These are phyloP conservation scores for Epichloe aotearoae DNA, from an alignment of 2,329 filamentous ascomycete species.

Conservation along the genomic window DNA sequence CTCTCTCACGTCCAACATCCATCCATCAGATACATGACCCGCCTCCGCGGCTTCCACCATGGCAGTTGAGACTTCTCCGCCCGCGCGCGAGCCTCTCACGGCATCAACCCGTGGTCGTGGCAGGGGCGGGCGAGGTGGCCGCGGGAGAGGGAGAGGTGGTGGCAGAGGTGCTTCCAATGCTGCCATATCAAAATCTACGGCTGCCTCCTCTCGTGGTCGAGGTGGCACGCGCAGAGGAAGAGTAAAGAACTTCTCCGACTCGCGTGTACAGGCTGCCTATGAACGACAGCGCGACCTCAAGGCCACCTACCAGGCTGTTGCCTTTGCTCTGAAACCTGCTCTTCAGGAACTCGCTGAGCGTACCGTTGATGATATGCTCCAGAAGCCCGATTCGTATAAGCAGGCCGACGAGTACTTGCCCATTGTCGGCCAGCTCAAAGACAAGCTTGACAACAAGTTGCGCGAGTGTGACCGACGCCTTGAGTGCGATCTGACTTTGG, in stretches of 20 bases:
- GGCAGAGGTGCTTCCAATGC: conserved; percentile 17
- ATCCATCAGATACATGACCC: conserved; percentile 18
- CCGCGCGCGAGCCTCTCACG: conserved; percentile 20
- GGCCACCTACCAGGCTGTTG: conserved; percentile 48
- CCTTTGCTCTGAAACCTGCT: conserved; percentile 48
- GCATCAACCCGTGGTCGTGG: conserved; percentile 20
- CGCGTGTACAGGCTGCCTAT: conserved; percentile 42
- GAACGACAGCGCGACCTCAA: conserved; percentile 55
- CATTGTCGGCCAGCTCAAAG: conserved; percentile 36
- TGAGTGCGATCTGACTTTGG: conserved; percentile 21
- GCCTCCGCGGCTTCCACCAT: conserved; percentile 17
- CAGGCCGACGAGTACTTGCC: conserved; percentile 38
- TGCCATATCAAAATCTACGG: conserved; percentile 19
- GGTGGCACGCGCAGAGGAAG: conserved; percentile 33
- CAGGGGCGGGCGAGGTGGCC: conserved; percentile 13
- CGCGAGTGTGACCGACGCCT: conserved; percentile 19
- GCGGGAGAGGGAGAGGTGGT: conserved; percentile 12
- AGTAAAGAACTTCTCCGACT: conserved; percentile 42
- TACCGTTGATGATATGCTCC: conserved; percentile 42
- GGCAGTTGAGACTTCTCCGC: conserved; percentile 25
- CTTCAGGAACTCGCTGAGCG: conserved; percentile 53
- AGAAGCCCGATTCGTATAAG: conserved; percentile 39
- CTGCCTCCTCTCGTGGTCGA: conserved; percentile 26
- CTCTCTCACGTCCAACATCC: not conserved
- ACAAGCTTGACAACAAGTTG: conserved; percentile 18